Conservation (phyloP, 495 filamentous ascomycete genomes). For the Physcia stellaris region DNA sequence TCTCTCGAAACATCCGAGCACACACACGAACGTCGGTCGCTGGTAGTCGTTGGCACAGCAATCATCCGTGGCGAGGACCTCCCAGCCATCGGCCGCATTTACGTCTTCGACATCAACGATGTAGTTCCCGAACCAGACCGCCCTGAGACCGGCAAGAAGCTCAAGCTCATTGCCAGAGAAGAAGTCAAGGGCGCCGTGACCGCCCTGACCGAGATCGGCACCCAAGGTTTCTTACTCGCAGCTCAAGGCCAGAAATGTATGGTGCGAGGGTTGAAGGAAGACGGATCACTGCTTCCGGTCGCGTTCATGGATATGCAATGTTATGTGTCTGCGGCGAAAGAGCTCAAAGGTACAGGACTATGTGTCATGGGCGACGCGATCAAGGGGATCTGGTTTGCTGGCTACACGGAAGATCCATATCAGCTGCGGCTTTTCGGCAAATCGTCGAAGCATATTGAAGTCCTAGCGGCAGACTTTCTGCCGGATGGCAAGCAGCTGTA, state of each 20-base stretch:
- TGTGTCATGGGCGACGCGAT: slow-evolving; percentile 75
- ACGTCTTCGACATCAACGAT: slow-evolving; percentile 80
- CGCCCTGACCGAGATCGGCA: slow-evolving; percentile 73
- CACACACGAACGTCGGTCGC: slow-evolving; percentile 67
- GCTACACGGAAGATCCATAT: slow-evolving; percentile 85
- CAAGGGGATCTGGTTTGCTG: slow-evolving; percentile 89
- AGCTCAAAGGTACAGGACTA: slow-evolving; percentile 68
- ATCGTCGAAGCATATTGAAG: slow-evolving; percentile 54
- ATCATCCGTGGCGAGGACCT: slow-evolving; percentile 78
- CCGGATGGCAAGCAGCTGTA: slow-evolving; percentile 73
- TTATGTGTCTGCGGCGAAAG: slow-evolving; percentile 71
- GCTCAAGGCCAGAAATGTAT: slow-evolving; percentile 96
- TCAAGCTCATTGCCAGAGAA: slow-evolving; percentile 79
- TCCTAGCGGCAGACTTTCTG: slow-evolving; percentile 74
- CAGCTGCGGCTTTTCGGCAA: slow-evolving; percentile 92
- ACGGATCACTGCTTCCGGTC: slow-evolving; percentile 78
- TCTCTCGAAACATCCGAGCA: slow-evolving; percentile 81
- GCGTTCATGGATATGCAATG: slow-evolving; percentile 98
- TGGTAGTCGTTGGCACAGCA: slow-evolving; percentile 76
- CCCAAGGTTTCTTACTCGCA: slow-evolving; percentile 77
- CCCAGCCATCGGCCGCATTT: slow-evolving; percentile 67
- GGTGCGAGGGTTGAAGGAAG: slow-evolving; percentile 91
- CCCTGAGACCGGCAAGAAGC: slow-evolving; percentile 68
- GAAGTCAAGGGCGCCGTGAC: slow-evolving; percentile 92
- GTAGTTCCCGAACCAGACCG: slow-evolving; percentile 80